Base-by-base conservation (phyloP, 257 asterid genomes). In the Parsonsia alboflavescens region DNA sequence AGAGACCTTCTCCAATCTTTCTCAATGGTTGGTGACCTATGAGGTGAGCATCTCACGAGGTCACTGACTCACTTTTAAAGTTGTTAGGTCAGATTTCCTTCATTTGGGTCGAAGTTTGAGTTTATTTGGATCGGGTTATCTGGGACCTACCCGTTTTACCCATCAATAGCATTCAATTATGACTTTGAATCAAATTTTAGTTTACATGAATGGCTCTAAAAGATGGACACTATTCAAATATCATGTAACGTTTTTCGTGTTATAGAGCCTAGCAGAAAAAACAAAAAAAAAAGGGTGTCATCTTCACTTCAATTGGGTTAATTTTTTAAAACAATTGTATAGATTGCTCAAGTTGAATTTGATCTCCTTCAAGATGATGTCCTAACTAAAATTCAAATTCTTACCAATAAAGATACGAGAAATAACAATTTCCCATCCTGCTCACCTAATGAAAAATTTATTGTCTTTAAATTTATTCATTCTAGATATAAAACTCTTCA, bases 361-460 rank as follows among this genome's bases (percentile, higher is more conserved):
- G 88, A 87, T 63, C 76, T 73, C 6, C 69, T 73, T 11, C 11
- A 11, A 45, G 49, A 45, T 2, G 42, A 73, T 22, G 77, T 90
- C 68, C 83, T 81, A 3, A 82, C 76, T 28, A 85, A 86, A 2
- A 82, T 88, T 75, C 84, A 89, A 69, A 78, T 91, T 16, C 89
- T 93, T 30, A 93, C 98, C 7, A 75, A 72, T 56, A 89, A 87
- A 33, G 86, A 65, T 19, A 86, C 93, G 0, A 93, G 96, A 2
- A 93, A 93, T 80, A 93, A 93, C 30, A 97, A 96, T 44, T 93
- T 91, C 69, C 95, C 97, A 0, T 86, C 91, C 4, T 45, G 12
- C 49, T 45, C 49, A 45, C 49, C 12, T 1, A 11, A 45, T 1
- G 49, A 11, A 45, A 45, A 45, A 6, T 45, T 45, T 11, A 45